These are phyloP conservation scores for Hirschfeldia incana DNA, from an alignment of 345 rosid species.

Conservation along the genomic window DNA sequence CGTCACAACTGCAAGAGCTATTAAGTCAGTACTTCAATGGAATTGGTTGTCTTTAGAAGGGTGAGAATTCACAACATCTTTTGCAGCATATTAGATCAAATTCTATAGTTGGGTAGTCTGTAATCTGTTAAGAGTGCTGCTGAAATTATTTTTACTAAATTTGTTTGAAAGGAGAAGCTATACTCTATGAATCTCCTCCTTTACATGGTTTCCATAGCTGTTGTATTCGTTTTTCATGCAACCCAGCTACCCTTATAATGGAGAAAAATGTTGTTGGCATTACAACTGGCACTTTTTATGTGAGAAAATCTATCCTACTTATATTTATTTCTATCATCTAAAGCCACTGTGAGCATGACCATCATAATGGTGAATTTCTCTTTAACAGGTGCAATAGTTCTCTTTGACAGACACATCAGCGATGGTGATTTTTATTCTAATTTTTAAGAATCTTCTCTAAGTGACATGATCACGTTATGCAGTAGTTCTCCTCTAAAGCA, in stretches of 20 bases:
- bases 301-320: neutral
- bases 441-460: constrained; percentile 58
- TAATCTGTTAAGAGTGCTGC: neutral
- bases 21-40: constrained; percentile 53
- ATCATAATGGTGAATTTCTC: neutral
- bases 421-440: constrained; percentile 55
- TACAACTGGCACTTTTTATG: constrained; percentile 36
- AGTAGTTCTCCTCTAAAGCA: constrained; percentile 52
- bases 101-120: neutral
- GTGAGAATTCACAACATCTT: constrained; percentile 33
- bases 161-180: constrained; percentile 46
- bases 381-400: neutral
- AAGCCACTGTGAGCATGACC: neutral
- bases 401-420: constrained; percentile 51
- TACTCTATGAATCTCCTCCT: constrained; percentile 57
- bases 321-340: neutral
- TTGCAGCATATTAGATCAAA: neutral
- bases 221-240: constrained; percentile 23
- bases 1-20: no score
- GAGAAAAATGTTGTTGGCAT: constrained; percentile 51
- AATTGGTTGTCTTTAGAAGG: constrained; percentile 71
- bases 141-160: constrained; percentile 12
- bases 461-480: constrained; percentile 46
- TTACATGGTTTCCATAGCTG: constrained; percentile 59
- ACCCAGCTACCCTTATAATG: constrained; percentile 42